Evolutionary conservation across 805 yeast genomes (phyloP).

Genomic region (Candida multigemmis): DNA sequence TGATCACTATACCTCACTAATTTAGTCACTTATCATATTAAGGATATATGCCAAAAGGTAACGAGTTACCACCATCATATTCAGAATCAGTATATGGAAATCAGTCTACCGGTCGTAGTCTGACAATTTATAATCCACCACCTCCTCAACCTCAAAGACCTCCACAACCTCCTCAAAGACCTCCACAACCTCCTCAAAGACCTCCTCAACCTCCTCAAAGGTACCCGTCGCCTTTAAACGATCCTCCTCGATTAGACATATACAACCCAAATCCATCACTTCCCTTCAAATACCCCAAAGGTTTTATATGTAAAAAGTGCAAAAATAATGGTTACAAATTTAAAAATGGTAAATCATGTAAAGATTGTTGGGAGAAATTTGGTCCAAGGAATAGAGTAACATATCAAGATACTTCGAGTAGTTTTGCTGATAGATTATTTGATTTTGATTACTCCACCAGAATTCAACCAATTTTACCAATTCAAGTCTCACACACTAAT

Average conservation of each 20-base stretch:
- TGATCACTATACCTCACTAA: background rate
- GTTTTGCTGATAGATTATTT: conserved; percentile 4
- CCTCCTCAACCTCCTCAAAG: conserved; percentile 24
- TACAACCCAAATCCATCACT: conserved; percentile 40
- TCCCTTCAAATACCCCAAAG: conserved; percentile 61
- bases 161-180: conserved; percentile 5
- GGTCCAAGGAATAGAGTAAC: conserved; percentile 30
- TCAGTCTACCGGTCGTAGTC: conserved; percentile 1
- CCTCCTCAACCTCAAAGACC: conserved; percentile 5
- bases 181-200: conserved; percentile 10
- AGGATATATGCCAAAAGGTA: no score
- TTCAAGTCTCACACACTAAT: conserved; percentile 8
- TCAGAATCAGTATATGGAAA: conserved; percentile 1
- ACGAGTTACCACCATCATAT: conserved; percentile 1
- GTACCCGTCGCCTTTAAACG: no score
- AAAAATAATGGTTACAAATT: conserved; percentile 60
- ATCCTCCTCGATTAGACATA: conserved; percentile 14
- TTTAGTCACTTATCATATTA: background rate
- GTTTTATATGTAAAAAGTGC: conserved; percentile 60
- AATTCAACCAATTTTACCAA: no score
- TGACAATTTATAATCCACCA: no score
- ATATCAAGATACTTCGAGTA: background rate
- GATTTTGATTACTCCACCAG: conserved; percentile 6
- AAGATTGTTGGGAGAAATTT: conserved; percentile 60
- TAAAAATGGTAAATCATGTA: conserved; percentile 59